phyloP scores from a whole-genome alignment of 2,329 filamentous ascomycete genomes.

The Colletotrichum trifolii region DNA sequence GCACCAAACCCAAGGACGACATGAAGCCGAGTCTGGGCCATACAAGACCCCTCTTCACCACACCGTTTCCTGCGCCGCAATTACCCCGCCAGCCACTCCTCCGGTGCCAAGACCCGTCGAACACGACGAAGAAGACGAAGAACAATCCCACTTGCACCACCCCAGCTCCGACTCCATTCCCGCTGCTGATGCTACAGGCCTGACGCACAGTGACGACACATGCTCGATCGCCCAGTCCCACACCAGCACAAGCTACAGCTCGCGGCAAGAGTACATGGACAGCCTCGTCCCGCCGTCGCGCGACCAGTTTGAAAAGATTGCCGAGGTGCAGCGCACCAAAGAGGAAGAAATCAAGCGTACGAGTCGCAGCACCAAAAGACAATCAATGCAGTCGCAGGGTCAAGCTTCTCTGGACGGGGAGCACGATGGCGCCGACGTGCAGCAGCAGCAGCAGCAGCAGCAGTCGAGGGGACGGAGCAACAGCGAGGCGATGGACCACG shows the following conservation, averaged over 20 bases:
- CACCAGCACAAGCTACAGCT: conserved; percentile 30
- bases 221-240: conserved; percentile 31
- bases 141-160: background rate
- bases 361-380: conserved; percentile 49
- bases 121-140: background rate
- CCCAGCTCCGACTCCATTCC: background rate
- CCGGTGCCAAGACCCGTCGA: conserved; percentile 28
- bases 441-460: conserved; percentile 13
- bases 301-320: conserved; percentile 60
- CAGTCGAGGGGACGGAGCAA: conserved; percentile 8
- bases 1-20: background rate
- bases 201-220: conserved; percentile 33
- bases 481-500: conserved; percentile 49
- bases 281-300: conserved; percentile 59
- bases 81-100: conserved; percentile 34
- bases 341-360: conserved; percentile 57
- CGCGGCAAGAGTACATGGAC: conserved; percentile 60
- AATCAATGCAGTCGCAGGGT: conserved; percentile 47
- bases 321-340: conserved; percentile 58
- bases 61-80: conserved; percentile 23
- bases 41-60: conserved; percentile 26
- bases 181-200: conserved; percentile 21
- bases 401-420: conserved; percentile 26
- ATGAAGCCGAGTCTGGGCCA: conserved; percentile 16
- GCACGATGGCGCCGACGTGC: conserved; percentile 2